Conservation (phyloP, 495 filamentous ascomycete species). For the Geoglossum glabrum region DNA sequence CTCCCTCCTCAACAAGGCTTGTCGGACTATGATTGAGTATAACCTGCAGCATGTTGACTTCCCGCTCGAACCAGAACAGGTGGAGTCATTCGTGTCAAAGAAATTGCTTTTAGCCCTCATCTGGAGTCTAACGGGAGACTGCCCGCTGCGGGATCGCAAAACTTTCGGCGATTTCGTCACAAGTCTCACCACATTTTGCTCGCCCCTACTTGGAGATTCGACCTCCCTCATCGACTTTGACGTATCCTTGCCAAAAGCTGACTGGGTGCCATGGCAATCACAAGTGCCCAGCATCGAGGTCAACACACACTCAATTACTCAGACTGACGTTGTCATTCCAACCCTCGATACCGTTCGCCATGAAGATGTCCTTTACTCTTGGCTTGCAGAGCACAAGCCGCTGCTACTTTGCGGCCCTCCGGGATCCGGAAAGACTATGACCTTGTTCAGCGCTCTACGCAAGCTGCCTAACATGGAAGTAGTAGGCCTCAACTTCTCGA, state of each 20-base stretch:
- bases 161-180: constrained; percentile 66
- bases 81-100: constrained; percentile 77
- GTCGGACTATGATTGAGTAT: constrained; percentile 82
- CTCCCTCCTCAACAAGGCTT: constrained; percentile 82
- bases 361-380: constrained; percentile 94
- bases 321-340: constrained; percentile 94
- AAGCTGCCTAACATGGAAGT: constrained; percentile 98
- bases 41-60: constrained; percentile 88
- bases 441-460: constrained; percentile 84
- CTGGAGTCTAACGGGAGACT: constrained; percentile 92
- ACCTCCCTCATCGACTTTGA: constrained; percentile 90
- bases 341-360: constrained; percentile 93
- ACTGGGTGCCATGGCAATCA: constrained; percentile 85
- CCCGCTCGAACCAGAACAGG: constrained; percentile 68
- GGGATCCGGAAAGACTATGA: constrained; percentile 99
- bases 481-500: constrained; percentile 97
- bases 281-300: constrained; percentile 88
- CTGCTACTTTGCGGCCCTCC: constrained; percentile 90
- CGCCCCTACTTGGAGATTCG: constrained; percentile 49
- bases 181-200: constrained; percentile 61
- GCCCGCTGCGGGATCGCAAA: constrained; percentile 73
- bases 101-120: constrained; percentile 78
- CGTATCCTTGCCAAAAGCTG: constrained; percentile 61
- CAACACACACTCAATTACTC: constrained; percentile 90
- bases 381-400: constrained; percentile 96